These are phyloP conservation scores for Moniliophthora roreri DNA, from an alignment of 1,284 basidiomycete species.

Conservation along the genomic window DNA sequence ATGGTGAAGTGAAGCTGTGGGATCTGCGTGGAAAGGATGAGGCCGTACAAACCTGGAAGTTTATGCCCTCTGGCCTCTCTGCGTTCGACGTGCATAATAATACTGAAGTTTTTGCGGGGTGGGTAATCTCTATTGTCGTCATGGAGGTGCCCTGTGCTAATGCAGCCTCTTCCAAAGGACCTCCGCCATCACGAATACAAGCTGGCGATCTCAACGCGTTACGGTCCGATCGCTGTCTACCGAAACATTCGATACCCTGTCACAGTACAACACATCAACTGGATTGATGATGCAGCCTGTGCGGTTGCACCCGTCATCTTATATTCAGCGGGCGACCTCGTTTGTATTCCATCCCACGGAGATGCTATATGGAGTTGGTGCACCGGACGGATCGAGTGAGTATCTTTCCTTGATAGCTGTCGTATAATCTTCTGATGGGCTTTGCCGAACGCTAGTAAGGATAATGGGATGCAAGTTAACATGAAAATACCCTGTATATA, in stretches of 20 bases:
- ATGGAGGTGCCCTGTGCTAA: constrained; percentile 11
- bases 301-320: constrained; percentile 53
- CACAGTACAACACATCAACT: constrained; percentile 51
- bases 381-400: constrained; percentile 71
- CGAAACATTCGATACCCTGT: constrained; percentile 34
- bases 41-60: constrained; percentile 65
- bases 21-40: constrained; percentile 76
- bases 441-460: neutral
- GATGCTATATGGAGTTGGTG: constrained; percentile 76
- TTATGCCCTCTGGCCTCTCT: constrained; percentile 75
- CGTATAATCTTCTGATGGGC: neutral
- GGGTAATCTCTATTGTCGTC: constrained; percentile 31
- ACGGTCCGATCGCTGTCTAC: constrained; percentile 56
- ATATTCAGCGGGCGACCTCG: constrained; percentile 61
- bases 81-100: constrained; percentile 88
- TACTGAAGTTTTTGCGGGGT: constrained; percentile 87
- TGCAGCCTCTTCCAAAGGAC: constrained; percentile 40
- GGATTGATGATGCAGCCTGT: constrained; percentile 53
- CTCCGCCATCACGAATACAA: constrained; percentile 56
- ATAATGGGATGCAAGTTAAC: constrained; percentile 7
- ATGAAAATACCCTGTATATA: neutral
- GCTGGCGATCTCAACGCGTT: constrained; percentile 65
- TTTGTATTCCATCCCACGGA: constrained; percentile 78
- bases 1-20: constrained; percentile 92
- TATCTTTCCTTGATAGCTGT: constrained; percentile 10